Evolutionary conservation across 208 protist genomes (phyloP).

Genomic region (Wallacemonas sp.): DNA sequence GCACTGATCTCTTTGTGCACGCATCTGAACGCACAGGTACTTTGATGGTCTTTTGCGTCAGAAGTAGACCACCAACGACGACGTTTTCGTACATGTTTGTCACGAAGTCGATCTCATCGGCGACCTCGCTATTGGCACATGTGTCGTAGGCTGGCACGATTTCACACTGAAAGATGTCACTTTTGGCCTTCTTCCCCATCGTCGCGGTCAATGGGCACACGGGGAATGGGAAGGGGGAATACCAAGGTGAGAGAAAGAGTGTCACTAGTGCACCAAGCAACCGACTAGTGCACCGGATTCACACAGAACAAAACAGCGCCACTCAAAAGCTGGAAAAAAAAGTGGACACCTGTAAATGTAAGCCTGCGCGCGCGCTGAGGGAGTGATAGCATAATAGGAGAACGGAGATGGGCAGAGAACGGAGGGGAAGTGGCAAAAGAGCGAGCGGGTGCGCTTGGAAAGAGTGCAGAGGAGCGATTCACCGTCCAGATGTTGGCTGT

Average conservation of each 20-base stretch:
- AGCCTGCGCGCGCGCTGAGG: no score
- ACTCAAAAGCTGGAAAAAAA: not conserved
- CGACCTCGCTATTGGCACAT: constrained; percentile 41
- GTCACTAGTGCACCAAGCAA: no score
- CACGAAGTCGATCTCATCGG: constrained; percentile 71
- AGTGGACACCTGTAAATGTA: not conserved
- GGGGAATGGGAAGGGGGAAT: not conserved
- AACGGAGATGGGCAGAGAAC: no score
- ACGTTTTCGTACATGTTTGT: constrained; percentile 62
- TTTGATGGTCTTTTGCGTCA: constrained; percentile 40
- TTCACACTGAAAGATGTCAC: constrained; percentile 22
- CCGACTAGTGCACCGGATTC: no score
- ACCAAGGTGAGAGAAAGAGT: not conserved
- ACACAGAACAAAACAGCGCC: not conserved
- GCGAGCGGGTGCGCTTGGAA: no score
- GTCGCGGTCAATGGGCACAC: not conserved
- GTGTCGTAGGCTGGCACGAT: constrained; percentile 57
- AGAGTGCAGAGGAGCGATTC: no score
- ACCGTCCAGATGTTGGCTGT: no score
- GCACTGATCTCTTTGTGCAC: constrained; percentile 32
- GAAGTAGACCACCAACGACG: constrained; percentile 31
- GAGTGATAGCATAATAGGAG: no score
- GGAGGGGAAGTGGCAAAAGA: no score
- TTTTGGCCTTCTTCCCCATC: constrained; percentile 19
- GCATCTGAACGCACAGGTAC: constrained; percentile 42